phyloP scores from a whole-genome alignment of 495 filamentous ascomycete genomes.

The Paragyromitra xinjiangensis region DNA sequence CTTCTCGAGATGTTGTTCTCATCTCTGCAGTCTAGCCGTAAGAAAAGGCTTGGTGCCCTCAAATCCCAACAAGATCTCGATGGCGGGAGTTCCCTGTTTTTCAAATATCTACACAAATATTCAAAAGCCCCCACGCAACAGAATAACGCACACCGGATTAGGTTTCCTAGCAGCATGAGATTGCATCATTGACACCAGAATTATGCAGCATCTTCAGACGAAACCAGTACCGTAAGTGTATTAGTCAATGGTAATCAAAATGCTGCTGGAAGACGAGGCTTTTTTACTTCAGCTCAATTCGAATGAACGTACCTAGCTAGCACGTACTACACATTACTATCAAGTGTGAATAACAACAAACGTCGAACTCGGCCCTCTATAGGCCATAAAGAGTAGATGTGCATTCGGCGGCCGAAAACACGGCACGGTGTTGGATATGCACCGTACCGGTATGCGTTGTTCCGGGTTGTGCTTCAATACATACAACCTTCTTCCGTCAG shows the following conservation, averaged over 20 bases:
- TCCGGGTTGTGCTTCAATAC: slow-evolving; percentile 6
- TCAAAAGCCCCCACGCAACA: slow-evolving; percentile 1
- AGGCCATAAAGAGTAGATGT: background rate
- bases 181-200: slow-evolving; percentile 16
- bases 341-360: background rate
- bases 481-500: slow-evolving; percentile 8
- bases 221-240: background rate
- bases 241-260: background rate
- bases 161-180: background rate
- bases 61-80: background rate
- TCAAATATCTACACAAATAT: slow-evolving; percentile 2
- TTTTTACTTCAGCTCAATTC: background rate
- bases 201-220: background rate
- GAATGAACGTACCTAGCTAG: background rate
- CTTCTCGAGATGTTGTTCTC: background rate
- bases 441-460: slow-evolving; percentile 3
- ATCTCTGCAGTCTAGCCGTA: background rate
- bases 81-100: background rate
- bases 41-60: background rate
- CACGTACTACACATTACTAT: background rate
- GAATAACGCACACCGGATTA: background rate
- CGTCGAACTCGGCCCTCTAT: background rate
- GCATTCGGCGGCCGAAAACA: slow-evolving; percentile 2
- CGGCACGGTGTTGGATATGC: background rate
- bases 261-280: background rate